Conservation (phyloP, 2,329 filamentous ascomycete genomes). For the Colletotrichum sublineola region DNA sequence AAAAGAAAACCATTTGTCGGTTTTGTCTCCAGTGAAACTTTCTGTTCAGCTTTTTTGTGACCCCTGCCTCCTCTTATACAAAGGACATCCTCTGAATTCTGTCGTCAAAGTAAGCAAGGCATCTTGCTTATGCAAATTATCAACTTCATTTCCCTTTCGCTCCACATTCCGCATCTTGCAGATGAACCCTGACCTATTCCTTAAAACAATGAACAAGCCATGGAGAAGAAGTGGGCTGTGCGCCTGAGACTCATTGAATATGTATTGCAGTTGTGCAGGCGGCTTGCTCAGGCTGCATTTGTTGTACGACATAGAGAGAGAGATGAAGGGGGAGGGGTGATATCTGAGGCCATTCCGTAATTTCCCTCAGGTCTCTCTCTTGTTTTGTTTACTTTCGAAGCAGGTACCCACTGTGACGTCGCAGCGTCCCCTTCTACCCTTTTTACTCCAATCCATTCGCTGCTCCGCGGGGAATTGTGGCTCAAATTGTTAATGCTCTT, state of each 20-base stretch:
- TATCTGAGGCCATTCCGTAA: neutral
- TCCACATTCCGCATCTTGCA: neutral
- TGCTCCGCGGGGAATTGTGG: neutral
- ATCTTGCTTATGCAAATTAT: neutral
- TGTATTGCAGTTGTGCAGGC: neutral
- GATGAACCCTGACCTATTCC: neutral
- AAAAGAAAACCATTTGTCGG: constrained; percentile 3
- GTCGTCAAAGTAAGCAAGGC: neutral
- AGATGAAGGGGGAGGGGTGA: neutral
- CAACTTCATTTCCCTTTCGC: neutral
- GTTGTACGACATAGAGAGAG: neutral
- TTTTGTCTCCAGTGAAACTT: too few relatives aligned
- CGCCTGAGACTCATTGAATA: neutral
- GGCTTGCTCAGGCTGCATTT: neutral
- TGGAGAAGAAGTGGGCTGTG: neutral
- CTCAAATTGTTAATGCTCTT: neutral
- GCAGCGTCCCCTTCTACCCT: neutral
- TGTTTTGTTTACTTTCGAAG: neutral
- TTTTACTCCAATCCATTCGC: neutral
- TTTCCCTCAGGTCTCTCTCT: neutral
- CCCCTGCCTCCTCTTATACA: neutral
- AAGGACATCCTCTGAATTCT: neutral
- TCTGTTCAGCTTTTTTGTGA: neutral
- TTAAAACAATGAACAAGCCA: too few relatives aligned
- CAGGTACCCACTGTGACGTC: neutral